phyloP scores from a whole-genome alignment of 148 eudicot genomes.

The Gaultheria prostrata region DNA sequence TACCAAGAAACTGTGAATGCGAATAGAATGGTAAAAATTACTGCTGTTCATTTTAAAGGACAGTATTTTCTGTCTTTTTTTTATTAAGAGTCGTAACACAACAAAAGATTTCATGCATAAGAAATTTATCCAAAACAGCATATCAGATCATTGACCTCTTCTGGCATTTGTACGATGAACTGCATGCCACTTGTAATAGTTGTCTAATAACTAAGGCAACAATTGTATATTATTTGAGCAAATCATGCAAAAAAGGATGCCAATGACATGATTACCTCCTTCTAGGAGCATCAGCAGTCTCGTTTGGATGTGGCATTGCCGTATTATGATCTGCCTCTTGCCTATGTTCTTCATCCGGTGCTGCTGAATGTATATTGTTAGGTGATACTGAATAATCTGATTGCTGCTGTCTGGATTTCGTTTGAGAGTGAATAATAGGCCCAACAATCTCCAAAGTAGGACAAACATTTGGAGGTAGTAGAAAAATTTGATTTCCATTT shows the following conservation, averaged over 20 bases:
- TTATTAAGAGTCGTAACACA: neutral
- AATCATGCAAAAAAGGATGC: constrained; percentile 4
- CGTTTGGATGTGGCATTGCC: constrained; percentile 22
- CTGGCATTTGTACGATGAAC: neutral
- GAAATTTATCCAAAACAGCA: neutral
- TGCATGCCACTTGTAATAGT: neutral
- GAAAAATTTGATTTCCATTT: constrained; percentile 63
- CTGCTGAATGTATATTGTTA: constrained; percentile 20
- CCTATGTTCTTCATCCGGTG: constrained; percentile 28
- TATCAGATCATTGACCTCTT: neutral
- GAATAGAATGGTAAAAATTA: no score
- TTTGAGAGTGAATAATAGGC: constrained; percentile 43
- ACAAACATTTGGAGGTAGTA: constrained; percentile 58
- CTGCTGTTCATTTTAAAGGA: neutral
- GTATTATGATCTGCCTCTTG: constrained; percentile 31
- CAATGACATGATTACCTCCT: constrained; percentile 45
- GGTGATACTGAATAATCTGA: constrained; percentile 22
- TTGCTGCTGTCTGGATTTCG: constrained; percentile 32
- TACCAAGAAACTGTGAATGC: no score
- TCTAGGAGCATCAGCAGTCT: constrained; percentile 53
- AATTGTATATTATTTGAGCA: neutral
- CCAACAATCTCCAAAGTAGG: constrained; percentile 78
- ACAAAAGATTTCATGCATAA: neutral
- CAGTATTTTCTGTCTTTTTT: neutral
- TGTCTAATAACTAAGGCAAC: neutral